Conservation (phyloP, 805 yeast genomes). For the Saccharomycopsis schoenii region DNA sequence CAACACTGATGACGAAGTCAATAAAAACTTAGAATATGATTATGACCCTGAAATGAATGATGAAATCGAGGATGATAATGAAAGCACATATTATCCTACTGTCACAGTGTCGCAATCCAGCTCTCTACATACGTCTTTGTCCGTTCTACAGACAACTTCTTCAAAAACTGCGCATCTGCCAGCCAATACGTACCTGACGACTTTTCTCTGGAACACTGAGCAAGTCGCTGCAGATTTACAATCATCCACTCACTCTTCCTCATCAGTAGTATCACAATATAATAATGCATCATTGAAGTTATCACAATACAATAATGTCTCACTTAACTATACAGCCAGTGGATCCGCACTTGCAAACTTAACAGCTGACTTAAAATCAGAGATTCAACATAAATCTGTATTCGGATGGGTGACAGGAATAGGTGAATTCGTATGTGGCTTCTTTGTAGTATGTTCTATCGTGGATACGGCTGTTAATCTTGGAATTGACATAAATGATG, state of each 20-base stretch:
- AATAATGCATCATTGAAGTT: neutral
- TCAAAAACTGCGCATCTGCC: neutral
- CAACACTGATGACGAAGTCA: neutral
- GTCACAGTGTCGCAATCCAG: neutral
- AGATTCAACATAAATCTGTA: conserved; percentile 6
- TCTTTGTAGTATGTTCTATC: conserved; percentile 10
- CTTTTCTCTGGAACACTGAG: neutral
- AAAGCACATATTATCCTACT: neutral
- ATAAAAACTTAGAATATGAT: neutral
- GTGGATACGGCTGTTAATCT: conserved; percentile 6
- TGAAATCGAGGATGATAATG: neutral
- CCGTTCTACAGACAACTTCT: neutral
- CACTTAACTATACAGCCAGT: neutral
- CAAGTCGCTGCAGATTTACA: neutral
- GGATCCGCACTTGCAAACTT: neutral
- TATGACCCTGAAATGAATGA: neutral
- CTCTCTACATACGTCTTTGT: neutral
- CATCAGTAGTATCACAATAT: neutral
- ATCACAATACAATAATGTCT: neutral
- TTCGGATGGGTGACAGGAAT: conserved; percentile 1
- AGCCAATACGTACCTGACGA: neutral
- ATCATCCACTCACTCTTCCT: neutral
- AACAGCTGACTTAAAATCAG: neutral
- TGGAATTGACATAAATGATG: conserved; percentile 7
- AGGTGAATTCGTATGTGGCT: conserved; percentile 11